These are phyloP conservation scores for Scheffersomyces insectosa DNA, from an alignment of 1,139 yeast species.

Conservation along the genomic window DNA sequence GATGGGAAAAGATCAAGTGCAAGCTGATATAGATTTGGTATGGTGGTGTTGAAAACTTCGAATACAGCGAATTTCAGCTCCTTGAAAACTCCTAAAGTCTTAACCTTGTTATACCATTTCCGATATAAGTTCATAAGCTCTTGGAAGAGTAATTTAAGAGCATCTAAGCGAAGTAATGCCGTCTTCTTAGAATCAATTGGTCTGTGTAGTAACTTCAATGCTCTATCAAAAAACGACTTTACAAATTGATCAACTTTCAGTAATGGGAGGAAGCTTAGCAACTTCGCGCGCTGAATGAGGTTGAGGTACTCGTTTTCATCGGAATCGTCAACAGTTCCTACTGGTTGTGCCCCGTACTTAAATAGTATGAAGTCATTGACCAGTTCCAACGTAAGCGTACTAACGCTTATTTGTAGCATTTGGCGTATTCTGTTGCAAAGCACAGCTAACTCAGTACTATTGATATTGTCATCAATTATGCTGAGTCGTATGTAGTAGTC, in stretches of 20 bases:
- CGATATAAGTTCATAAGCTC: slow-evolving; percentile 4
- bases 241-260: slow-evolving; percentile 1
- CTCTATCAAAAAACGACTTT: slow-evolving; percentile 1
- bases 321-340: background rate
- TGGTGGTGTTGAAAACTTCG: slow-evolving; percentile 8
- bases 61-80: slow-evolving; percentile 1
- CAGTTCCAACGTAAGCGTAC: slow-evolving; percentile 13
- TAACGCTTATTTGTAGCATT: slow-evolving; percentile 10
- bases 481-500: slow-evolving; percentile 20
- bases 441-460: slow-evolving; percentile 11
- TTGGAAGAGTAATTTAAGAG: slow-evolving; percentile 1
- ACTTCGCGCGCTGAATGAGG: slow-evolving; percentile 10
- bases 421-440: slow-evolving; percentile 9
- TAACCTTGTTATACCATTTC: slow-evolving; percentile 4
- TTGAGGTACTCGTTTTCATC: slow-evolving; percentile 3
- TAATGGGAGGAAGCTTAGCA: slow-evolving; percentile 10
- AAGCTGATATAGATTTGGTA: slow-evolving; percentile 9
- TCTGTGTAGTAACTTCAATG: too few species aligned
- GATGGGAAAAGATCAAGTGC: slow-evolving; percentile 2
- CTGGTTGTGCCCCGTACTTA: slow-evolving; percentile 7
- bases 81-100: background rate
- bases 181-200: too few species aligned
- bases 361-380: slow-evolving; percentile 15
- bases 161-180: too few species aligned
- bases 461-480: slow-evolving; percentile 18